phyloP scores from a whole-genome alignment of 23 red algal genomes.

The Gracilariopsis chorda region DNA sequence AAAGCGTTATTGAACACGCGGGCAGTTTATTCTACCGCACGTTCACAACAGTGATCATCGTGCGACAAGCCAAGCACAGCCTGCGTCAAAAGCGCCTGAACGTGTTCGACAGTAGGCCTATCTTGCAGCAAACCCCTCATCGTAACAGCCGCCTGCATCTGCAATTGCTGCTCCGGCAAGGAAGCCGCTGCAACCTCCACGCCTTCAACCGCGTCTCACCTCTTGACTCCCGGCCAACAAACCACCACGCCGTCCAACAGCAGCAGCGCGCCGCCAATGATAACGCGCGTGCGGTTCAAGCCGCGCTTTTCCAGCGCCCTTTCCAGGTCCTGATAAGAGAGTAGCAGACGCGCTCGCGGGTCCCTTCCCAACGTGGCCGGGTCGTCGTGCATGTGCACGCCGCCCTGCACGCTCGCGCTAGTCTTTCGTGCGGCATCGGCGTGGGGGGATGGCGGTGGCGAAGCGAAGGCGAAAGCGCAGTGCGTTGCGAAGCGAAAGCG shows the following conservation, averaged over 20 bases:
- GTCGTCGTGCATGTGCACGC: too few relatives aligned
- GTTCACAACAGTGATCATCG: conserved; percentile 3
- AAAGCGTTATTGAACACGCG: not conserved
- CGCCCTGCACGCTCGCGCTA: too few relatives aligned
- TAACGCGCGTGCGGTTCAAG: conserved; percentile 9
- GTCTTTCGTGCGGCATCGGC: too few relatives aligned
- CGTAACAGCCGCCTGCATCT: conserved; percentile 22
- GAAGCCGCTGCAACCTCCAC: conserved; percentile 55
- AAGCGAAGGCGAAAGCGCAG: too few relatives aligned
- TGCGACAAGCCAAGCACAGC: conserved; percentile 28
- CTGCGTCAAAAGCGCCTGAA: not conserved
- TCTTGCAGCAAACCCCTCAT: conserved; percentile 37
- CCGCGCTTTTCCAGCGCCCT: conserved; percentile 25
- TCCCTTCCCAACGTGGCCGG: not conserved
- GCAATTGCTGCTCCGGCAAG: conserved; percentile 51
- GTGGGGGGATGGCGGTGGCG: too few relatives aligned
- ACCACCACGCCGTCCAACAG: not conserved
- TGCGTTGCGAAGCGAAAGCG: too few relatives aligned
- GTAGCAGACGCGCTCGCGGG: not conserved
- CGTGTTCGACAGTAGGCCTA: not conserved
- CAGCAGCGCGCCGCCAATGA: not conserved
- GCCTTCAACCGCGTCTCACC: conserved; percentile 74
- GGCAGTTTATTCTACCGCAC: not conserved
- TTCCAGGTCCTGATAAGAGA: conserved; percentile 77
- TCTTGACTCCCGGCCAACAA: conserved; percentile 72